Percentiles rank a stretch among this genome's conserved stretches.
Evolutionary conservation across 2,329 filamentous ascomycete genomes (phyloP).

Genomic region (Pyrenochaeta sp.): DNA sequence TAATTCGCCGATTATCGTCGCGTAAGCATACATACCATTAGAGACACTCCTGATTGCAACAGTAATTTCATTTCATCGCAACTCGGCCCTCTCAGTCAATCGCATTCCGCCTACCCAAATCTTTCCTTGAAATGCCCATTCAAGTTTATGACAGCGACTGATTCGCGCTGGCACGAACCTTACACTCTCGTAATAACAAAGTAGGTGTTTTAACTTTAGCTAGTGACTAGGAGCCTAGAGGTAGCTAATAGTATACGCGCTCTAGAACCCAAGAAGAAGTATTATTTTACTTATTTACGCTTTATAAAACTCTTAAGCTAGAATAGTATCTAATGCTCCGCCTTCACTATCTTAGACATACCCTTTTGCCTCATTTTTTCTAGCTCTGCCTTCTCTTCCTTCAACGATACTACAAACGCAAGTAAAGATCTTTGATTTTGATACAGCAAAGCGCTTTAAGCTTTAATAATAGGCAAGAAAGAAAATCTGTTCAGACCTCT

Average conservation of each 20-base stretch:
- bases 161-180: constrained; percentile 26
- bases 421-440: too few species aligned
- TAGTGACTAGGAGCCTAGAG: constrained; percentile 27
- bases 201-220: constrained; percentile 31
- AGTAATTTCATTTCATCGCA: constrained; percentile 28
- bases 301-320: constrained; percentile 23
- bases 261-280: constrained; percentile 34
- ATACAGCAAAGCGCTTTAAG: too few species aligned
- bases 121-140: constrained; percentile 14
- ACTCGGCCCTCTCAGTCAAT: constrained; percentile 17
- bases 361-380: constrained; percentile 27
- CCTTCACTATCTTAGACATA: constrained; percentile 15
- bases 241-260: constrained; percentile 32
- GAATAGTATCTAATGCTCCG: constrained; percentile 30
- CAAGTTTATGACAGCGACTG: constrained; percentile 27
- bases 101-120: constrained; percentile 8
- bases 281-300: constrained; percentile 32
- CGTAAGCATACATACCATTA: neutral
- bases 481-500: too few species aligned
- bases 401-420: constrained; percentile 5
- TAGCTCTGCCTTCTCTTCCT: constrained; percentile 4
- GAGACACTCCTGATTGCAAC: neutral
- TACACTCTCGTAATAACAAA: constrained; percentile 11
- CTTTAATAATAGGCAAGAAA: too few species aligned
- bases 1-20: neutral